phyloP scores from a whole-genome alignment of 1,284 basidiomycete genomes.

The Grifola frondosa region DNA sequence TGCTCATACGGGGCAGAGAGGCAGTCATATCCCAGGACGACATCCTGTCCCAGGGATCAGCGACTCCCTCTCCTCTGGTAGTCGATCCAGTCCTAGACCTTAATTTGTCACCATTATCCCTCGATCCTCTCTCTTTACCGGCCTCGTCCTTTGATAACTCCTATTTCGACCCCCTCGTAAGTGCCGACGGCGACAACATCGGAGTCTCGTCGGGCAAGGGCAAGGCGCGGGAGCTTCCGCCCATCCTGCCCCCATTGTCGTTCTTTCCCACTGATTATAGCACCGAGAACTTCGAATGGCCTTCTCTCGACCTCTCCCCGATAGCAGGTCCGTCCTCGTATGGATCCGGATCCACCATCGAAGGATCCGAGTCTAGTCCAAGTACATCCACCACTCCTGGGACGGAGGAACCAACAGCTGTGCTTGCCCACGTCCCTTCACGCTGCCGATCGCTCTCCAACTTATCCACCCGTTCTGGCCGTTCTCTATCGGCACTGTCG shows the following conservation, averaged over 20 bases:
- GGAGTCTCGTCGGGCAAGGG: constrained; percentile 37
- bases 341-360: constrained; percentile 34
- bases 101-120: constrained; percentile 11
- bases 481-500: constrained; percentile 43
- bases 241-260: constrained; percentile 61
- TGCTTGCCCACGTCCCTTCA: constrained; percentile 32
- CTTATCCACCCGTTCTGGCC: constrained; percentile 45
- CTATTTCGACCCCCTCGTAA: constrained; percentile 10
- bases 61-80: constrained; percentile 10
- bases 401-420: constrained; percentile 9
- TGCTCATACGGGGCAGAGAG: constrained; percentile 42
- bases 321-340: constrained; percentile 59
- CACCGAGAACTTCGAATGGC: constrained; percentile 46
- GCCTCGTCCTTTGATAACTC: constrained; percentile 3
- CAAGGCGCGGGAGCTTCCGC: constrained; percentile 59
- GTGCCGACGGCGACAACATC: constrained; percentile 18
- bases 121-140: constrained; percentile 2
- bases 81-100: constrained; percentile 1
- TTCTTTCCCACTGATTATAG: constrained; percentile 52
- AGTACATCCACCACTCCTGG: constrained; percentile 17
- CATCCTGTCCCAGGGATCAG: constrained; percentile 28
- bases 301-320: constrained; percentile 28
- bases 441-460: constrained; percentile 60
- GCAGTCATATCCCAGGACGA: constrained; percentile 32
- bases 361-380: constrained; percentile 21